These are phyloP conservation scores for Hypoxylon lienhwacheense DNA, from an alignment of 495 filamentous ascomycete genomes.

Conservation along the genomic window DNA sequence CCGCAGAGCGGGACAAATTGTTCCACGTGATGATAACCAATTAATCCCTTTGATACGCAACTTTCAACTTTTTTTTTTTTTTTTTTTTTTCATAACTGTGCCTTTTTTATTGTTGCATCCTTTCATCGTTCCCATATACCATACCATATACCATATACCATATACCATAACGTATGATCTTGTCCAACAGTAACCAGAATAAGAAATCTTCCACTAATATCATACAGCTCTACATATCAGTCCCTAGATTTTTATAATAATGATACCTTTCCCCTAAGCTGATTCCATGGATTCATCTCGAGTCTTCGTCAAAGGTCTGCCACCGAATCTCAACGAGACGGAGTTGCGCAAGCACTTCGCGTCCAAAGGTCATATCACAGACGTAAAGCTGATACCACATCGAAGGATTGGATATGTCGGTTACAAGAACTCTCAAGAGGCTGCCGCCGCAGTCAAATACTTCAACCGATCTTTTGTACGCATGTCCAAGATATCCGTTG, in stretches of 20 bases:
- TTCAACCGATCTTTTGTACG: conserved; percentile 94
- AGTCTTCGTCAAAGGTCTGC: conserved; percentile 77
- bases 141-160: no score
- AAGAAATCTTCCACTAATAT: no score
- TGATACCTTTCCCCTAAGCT: background rate
- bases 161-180: no score
- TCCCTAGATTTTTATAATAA: background rate
- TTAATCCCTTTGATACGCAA: conserved; percentile 10
- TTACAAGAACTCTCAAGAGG: conserved; percentile 81
- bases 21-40: conserved; percentile 29
- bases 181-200: background rate
- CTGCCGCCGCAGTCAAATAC: conserved; percentile 80
- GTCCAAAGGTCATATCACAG: conserved; percentile 73
- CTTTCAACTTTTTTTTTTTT: conserved; percentile 30
- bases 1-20: conserved; percentile 19
- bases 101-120: no score
- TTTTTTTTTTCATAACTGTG: background rate
- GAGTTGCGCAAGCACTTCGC: conserved; percentile 89
- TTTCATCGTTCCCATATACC: no score
- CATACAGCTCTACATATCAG: background rate
- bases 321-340: conserved; percentile 43
- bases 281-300: conserved; percentile 73
- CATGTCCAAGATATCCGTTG: conserved; percentile 93
- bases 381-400: conserved; percentile 84
- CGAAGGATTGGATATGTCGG: conserved; percentile 95